These are phyloP conservation scores for Dendrobium officinale DNA, from an alignment of 106 monocot genomes.

Conservation along the genomic window DNA sequence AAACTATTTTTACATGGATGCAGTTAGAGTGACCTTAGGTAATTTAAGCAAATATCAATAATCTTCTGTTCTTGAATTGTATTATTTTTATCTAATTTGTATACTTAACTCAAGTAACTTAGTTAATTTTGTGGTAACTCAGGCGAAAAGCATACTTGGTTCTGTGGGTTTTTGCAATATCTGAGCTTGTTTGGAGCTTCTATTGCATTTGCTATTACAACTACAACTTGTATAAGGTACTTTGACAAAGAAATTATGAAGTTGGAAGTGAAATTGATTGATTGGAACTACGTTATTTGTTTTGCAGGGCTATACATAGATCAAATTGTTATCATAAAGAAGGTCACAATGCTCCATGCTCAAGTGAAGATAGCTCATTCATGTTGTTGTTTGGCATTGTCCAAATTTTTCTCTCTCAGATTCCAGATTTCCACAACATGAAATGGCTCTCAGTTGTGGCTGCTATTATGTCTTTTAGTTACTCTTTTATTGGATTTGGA, in stretches of 20 bases:
- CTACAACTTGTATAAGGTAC: slow-evolving; percentile 51
- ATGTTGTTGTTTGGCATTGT: slow-evolving; percentile 71
- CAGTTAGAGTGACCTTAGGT: slow-evolving; percentile 20
- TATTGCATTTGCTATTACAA: slow-evolving; percentile 49
- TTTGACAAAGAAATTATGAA: background rate
- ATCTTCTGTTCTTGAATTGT: background rate
- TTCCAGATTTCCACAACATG: slow-evolving; percentile 80
- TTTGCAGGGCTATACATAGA: slow-evolving; percentile 52
- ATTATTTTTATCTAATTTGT: background rate
- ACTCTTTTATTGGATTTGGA: slow-evolving; percentile 63
- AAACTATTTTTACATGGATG: slow-evolving; percentile 18
- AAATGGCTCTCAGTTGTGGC: slow-evolving; percentile 75
- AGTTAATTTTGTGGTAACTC: slow-evolving; percentile 15
- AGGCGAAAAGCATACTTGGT: slow-evolving; percentile 47
- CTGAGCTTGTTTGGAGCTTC: slow-evolving; percentile 43
- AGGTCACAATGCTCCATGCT: slow-evolving; percentile 48
- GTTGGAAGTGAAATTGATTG: background rate
- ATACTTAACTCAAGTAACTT: background rate
- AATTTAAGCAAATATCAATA: background rate
- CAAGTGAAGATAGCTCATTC: slow-evolving; percentile 18
- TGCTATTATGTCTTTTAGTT: slow-evolving; percentile 79
- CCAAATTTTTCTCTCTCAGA: slow-evolving; percentile 59
- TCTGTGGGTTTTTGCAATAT: slow-evolving; percentile 50
- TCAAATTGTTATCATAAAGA: slow-evolving; percentile 62
- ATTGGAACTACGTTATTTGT: background rate